Evolutionary conservation across 208 protist species (phyloP), one percentile per base, ranked within the genome.

Genomic region (Trypanosomatidae sp.): DNA sequence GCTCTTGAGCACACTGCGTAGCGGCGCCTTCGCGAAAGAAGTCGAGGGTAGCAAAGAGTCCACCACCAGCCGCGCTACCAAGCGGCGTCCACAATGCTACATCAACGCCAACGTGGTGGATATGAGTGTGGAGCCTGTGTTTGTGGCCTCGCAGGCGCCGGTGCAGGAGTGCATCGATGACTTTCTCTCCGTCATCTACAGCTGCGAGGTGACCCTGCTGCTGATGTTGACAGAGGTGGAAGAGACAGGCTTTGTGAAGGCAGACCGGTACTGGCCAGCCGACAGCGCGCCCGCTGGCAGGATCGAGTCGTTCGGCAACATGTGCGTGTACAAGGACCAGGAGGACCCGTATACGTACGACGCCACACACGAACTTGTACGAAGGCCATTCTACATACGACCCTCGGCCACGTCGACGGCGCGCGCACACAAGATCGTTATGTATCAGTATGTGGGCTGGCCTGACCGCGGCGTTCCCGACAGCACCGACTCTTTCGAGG

Each of bases 391-490:
- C 19, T 72, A 79, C n/a, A 69, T 78, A 58, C 76, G 77, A 2
- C 66, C 71, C 13, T 65, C 56, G 36, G 41, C 69, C n/a, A 49
- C 43, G 49, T 47, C 71, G 30, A 64, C n/a, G 59, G 22, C 64
- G 72, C 43, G 25, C 55, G 30, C 59, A 25, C 86, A 89, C 69
- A 82, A 78, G 65, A 41, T 96, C 22, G 50, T 76, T 9, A 85
- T 92, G 67, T 74, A 94, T 53, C 91, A 96, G 86, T 96, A 96
- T 70, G 83, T 81, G 7, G 90, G 87, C 30, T 96, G 91, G 90
- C 91, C 91, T 0, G 91, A 96, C 76, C 90, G 89, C 60, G 89
- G 89, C n/a, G 85, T 96, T 8, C 91, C 91, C 33, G 59, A 75
- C 66, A 90, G 83, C 66, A 84, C 80, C 33, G 79, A 81, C 46